These are phyloP conservation scores for Gnaphalium uliginosum DNA, from an alignment of 129 eudicot genomes.

Conservation along the genomic window DNA sequence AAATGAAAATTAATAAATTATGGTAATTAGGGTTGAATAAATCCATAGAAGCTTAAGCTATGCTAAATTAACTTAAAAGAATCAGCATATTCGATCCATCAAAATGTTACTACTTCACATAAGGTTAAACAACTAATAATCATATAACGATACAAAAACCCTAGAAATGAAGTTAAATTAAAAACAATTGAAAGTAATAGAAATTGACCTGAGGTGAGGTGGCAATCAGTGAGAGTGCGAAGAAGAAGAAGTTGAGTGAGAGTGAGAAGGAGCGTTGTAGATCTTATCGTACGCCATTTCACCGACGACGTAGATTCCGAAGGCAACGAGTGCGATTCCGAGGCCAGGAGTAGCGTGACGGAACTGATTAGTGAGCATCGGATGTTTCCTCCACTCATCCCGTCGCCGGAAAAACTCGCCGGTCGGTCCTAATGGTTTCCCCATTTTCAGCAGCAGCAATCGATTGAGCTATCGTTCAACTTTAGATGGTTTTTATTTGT, in stretches of 20 bases:
- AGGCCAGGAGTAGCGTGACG: conserved; percentile 92
- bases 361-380: conserved; percentile 75
- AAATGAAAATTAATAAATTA: no score
- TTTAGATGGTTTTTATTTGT: no score
- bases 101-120: not conserved
- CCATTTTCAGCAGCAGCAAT: conserved; percentile 39
- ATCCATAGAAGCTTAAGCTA: no score
- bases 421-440: conserved; percentile 74
- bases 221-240: conserved; percentile 33
- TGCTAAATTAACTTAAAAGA: not conserved
- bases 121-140: not conserved
- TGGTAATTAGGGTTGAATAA: no score
- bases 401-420: conserved; percentile 96
- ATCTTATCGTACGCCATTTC: conserved; percentile 78
- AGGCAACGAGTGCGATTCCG: conserved; percentile 81
- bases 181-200: not conserved
- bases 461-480: not conserved
- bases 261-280: conserved; percentile 44
- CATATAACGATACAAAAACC: no score
- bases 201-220: conserved; percentile 29
- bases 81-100: no score
- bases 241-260: conserved; percentile 39
- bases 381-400: conserved; percentile 94
- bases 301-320: conserved; percentile 76
- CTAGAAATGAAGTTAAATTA: not conserved